Evolutionary conservation across 2,329 filamentous ascomycete genomes (phyloP).

Genomic region (Lizonia empirigonia): DNA sequence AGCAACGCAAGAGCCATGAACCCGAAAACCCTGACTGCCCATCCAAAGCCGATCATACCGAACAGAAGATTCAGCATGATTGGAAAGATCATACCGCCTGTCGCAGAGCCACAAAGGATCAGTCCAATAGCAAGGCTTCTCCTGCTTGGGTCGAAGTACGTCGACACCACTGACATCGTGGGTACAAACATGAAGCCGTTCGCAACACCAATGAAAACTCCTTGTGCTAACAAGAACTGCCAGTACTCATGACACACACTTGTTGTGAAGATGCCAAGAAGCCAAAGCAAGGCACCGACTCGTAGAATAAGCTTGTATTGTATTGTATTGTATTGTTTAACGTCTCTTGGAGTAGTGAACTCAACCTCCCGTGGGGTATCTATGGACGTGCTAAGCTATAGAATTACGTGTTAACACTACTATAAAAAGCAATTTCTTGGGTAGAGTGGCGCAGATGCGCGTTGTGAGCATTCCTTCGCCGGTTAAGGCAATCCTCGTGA

Average conservation of each 20-base stretch:
- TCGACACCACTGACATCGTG: conserved; percentile 44
- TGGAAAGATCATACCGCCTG: conserved; percentile 68
- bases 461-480: no score
- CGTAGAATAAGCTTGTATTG: no score
- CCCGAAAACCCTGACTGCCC: conserved; percentile 48
- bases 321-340: no score
- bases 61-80: conserved; percentile 58
- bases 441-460: no score
- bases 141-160: conserved; percentile 62
- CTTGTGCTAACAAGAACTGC: conserved; percentile 49
- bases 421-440: no score
- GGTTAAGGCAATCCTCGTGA: no score
- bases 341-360: no score
- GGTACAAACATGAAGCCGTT: conserved; percentile 41
- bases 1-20: conserved; percentile 63
- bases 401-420: no score
- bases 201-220: conserved; percentile 40
- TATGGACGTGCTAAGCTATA: no score
- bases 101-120: conserved; percentile 62
- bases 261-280: conserved; percentile 58
- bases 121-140: conserved; percentile 64
- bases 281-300: conserved; percentile 49
- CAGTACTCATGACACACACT: conserved; percentile 56
- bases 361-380: no score
- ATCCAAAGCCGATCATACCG: conserved; percentile 42